Percentiles rank a stretch among this genome's conserved stretches.
These are phyloP conservation scores for Vanderwaltozyma tropicalis DNA, from an alignment of 805 yeast genomes.

Conservation along the genomic window DNA sequence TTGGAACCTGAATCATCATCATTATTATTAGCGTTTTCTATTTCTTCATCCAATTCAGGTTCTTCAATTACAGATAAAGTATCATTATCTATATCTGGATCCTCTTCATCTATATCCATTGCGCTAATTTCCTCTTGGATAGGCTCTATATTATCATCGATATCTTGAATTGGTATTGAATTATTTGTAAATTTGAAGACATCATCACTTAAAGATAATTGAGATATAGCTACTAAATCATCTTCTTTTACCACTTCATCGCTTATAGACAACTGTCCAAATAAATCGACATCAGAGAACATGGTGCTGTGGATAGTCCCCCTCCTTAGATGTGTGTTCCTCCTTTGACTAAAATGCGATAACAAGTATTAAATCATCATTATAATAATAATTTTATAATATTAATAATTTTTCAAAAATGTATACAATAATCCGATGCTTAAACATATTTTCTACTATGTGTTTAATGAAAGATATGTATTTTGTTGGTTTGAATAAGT, in stretches of 20 bases:
- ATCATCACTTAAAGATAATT: slow-evolving; percentile 1
- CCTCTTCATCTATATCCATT: slow-evolving; percentile 5
- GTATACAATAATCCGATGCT: no score
- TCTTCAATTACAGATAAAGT: slow-evolving; percentile 2
- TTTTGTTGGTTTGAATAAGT: no score
- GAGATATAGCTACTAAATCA: background rate
- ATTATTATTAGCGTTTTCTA: slow-evolving; percentile 4
- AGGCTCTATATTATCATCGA: background rate
- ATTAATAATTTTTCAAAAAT: no score
- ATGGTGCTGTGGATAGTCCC: no score
- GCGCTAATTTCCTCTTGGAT: background rate
- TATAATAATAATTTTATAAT: no score
- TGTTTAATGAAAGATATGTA: no score
- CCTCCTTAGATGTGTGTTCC: no score
- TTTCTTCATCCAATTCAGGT: slow-evolving; percentile 6
- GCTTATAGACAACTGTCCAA: background rate
- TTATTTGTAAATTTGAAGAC: background rate
- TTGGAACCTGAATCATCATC: background rate
- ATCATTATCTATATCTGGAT: background rate
- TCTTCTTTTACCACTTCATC: background rate
- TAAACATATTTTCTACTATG: no score
- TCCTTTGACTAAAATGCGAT: no score
- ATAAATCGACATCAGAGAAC: slow-evolving; percentile 1
- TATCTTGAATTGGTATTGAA: no score
- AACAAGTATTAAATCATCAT: no score